Evolutionary conservation across 352 stramenopile genomes (phyloP).

Genomic region (Globisporangium paroecandrum): DNA sequence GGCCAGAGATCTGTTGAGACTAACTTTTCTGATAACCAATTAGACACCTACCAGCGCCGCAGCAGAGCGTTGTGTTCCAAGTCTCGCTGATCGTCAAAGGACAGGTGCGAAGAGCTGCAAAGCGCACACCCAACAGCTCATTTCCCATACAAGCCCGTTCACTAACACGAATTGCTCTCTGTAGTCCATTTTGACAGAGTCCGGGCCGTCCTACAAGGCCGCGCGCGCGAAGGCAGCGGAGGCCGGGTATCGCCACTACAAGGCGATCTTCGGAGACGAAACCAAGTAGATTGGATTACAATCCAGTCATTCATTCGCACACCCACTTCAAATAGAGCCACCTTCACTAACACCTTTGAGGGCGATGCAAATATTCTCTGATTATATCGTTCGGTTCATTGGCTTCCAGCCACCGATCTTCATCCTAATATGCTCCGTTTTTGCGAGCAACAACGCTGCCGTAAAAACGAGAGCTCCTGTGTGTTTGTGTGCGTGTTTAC

Average conservation of each 20-base stretch:
- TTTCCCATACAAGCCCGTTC: not conserved
- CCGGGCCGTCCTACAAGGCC: conserved; percentile 54
- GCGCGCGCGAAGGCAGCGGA: conserved; percentile 53
- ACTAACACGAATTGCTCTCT: not conserved
- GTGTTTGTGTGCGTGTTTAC: conserved; percentile 2
- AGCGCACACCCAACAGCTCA: not conserved
- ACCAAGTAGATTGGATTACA: not conserved
- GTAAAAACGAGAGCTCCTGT: not conserved
- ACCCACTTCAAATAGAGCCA: not conserved
- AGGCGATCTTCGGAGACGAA: conserved; percentile 21
- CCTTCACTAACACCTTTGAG: not conserved
- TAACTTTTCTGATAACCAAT: not conserved
- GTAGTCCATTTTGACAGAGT: conserved; percentile 44
- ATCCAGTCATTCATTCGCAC: not conserved
- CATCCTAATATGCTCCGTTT: conserved; percentile 1
- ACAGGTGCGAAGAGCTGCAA: conserved; percentile 29
- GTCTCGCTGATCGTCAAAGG: conserved; percentile 66
- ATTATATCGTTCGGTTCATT: not conserved
- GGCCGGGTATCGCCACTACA: conserved; percentile 46
- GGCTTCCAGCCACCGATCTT: not conserved
- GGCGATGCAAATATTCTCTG: not conserved
- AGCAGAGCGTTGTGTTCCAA: conserved; percentile 39
- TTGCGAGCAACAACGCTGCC: not conserved
- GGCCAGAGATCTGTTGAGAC: not conserved
- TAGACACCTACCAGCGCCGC: conserved; percentile 52